Conservation (phyloP, 768 basidiomycete species). For the Lentinula lateritia region DNA sequence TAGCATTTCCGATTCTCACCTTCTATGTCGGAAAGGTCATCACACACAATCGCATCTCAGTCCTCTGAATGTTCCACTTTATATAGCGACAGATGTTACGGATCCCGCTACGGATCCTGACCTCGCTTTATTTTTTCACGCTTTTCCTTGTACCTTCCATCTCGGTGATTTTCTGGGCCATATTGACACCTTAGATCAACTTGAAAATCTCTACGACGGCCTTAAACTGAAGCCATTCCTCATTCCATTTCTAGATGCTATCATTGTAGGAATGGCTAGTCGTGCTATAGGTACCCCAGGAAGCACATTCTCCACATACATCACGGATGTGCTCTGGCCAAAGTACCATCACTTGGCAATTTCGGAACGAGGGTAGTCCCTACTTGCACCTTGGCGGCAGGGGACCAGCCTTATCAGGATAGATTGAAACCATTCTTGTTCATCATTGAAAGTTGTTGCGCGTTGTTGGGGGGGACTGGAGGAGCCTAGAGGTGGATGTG, state of each 20-base stretch:
- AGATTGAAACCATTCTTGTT: no score
- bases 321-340: slow-evolving; percentile 64
- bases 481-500: no score
- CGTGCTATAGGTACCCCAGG: slow-evolving; percentile 62
- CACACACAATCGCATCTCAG: slow-evolving; percentile 25
- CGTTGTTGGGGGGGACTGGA: no score
- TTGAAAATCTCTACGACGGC: slow-evolving; percentile 45
- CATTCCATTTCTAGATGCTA: slow-evolving; percentile 63
- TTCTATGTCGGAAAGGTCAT: slow-evolving; percentile 32
- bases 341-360: slow-evolving; percentile 48
- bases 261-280: slow-evolving; percentile 57
- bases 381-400: no score
- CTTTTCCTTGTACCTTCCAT: slow-evolving; percentile 63
- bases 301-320: slow-evolving; percentile 73
- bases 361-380: slow-evolving; percentile 37
- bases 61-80: slow-evolving; percentile 53
- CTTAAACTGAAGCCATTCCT: slow-evolving; percentile 40
- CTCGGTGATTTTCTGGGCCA: slow-evolving; percentile 43
- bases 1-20: slow-evolving; percentile 12
- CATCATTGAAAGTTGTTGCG: neutral
- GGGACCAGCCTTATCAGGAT: no score
- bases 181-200: slow-evolving; percentile 22
- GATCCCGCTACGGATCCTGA: slow-evolving; percentile 33
- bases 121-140: slow-evolving; percentile 38
- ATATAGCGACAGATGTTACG: slow-evolving; percentile 57